Evolutionary conservation across 2,329 filamentous ascomycete genomes (phyloP).

Genomic region (Metarhizium brunneum): DNA sequence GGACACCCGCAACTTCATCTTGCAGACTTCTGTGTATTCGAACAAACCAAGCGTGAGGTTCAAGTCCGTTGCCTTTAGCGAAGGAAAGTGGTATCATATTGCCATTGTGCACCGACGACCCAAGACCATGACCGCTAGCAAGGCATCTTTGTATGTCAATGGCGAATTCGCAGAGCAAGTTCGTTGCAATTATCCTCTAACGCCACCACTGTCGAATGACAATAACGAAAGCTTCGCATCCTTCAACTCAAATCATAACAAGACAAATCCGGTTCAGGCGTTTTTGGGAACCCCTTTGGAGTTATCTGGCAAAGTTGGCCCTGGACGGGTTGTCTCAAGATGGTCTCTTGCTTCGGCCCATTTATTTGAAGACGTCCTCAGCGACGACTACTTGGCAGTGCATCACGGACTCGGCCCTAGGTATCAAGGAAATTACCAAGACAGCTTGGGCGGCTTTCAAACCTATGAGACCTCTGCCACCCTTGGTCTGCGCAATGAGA

Average conservation of each 20-base stretch:
- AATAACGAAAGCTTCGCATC: conserved; percentile 62
- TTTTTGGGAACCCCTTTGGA: conserved; percentile 91
- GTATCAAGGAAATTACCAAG: conserved; percentile 94
- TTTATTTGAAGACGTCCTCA: conserved; percentile 77
- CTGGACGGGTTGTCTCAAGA: conserved; percentile 63
- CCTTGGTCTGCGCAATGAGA: conserved; percentile 83
- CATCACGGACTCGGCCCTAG: conserved; percentile 82
- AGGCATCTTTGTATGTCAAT: conserved; percentile 82
- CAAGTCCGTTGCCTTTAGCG: conserved; percentile 69
- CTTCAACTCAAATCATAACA: conserved; percentile 48
- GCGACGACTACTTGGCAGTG: conserved; percentile 85
- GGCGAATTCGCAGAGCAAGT: conserved; percentile 91
- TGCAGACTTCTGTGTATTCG: conserved; percentile 89
- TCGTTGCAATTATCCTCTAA: conserved; percentile 78
- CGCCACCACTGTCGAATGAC: conserved; percentile 54
- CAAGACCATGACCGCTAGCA: conserved; percentile 65
- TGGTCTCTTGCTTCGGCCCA: conserved; percentile 90
- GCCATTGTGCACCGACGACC: conserved; percentile 76
- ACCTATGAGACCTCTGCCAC: conserved; percentile 91
- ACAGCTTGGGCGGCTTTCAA: conserved; percentile 89
- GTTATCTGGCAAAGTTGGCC: conserved; percentile 65
- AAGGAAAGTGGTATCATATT: conserved; percentile 85
- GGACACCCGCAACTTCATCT: conserved; percentile 86
- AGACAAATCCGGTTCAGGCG: conserved; percentile 68
- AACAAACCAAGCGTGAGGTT: conserved; percentile 85